Evolutionary conservation across 2,329 filamentous ascomycete genomes (phyloP).

Genomic region (Claviceps monticola): DNA sequence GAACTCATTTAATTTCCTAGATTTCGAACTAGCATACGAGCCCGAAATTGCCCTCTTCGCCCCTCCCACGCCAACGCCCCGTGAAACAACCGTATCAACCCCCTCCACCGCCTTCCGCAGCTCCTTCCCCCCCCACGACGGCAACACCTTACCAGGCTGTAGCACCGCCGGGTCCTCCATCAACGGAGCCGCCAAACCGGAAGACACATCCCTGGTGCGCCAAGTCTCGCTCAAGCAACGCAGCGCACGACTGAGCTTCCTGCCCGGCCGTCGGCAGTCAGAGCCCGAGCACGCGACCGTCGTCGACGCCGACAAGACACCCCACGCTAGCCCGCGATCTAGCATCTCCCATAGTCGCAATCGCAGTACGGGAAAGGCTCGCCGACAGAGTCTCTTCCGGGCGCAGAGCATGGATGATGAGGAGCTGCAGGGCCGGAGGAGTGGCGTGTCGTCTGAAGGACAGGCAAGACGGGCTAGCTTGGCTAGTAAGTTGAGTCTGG

Average conservation of each 20-base stretch:
- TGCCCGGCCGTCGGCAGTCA: constrained; percentile 37
- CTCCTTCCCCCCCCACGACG: constrained; percentile 26
- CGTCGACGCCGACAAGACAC: constrained; percentile 15
- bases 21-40: constrained; percentile 49
- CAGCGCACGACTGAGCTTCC: constrained; percentile 42
- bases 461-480: constrained; percentile 11
- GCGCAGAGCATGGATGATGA: constrained; percentile 20
- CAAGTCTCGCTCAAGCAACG: constrained; percentile 38
- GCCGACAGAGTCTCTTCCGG: constrained; percentile 32
- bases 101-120: constrained; percentile 34
- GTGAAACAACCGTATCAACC: constrained; percentile 24
- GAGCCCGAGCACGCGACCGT: constrained; percentile 17
- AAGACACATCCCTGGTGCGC: constrained; percentile 36
- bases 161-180: constrained; percentile 19
- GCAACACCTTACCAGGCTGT: constrained; percentile 16
- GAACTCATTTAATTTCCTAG: constrained; percentile 20
- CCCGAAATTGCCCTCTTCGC: constrained; percentile 51
- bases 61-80: constrained; percentile 27
- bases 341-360: constrained; percentile 16
- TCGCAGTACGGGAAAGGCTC: constrained; percentile 18
- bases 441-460: neutral
- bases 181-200: constrained; percentile 23
- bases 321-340: constrained; percentile 18
- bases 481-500: constrained; percentile 15
- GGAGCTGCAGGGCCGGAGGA: constrained; percentile 6